Base-by-base conservation (phyloP, 108 stramenopile genomes). In the Epipyxis sp. region DNA sequence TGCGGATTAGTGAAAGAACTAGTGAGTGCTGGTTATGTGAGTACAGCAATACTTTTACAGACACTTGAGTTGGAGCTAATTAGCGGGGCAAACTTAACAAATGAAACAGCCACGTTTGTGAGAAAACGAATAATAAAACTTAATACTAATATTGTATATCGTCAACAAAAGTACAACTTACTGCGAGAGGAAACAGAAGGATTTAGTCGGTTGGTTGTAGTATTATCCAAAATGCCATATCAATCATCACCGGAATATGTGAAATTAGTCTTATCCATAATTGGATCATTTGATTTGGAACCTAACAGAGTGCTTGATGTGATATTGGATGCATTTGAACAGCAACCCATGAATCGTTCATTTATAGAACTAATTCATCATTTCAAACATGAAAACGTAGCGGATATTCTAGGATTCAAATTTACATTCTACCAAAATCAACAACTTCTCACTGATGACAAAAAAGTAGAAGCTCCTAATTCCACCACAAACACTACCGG, bases 181-280 rank as follows among this genome's bases (percentile, higher is more conserved):
- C 77, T 93, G 42, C 90, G 86, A 25, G 97, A 98, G 85, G 95
- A 97, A 82, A 90, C 90, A 45, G 95, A 96, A 82, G 97, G 97
- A 0, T 98, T 86, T 80, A 82, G 93, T 42, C 95, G 95, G 80
- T 71, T 94, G 59, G 30, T 81, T 35, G 77, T 77, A 30, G 80
- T 80, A 10, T 71, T 87, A 1, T 59, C 25, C 3, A 59, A 78
- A 39, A 32, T 82, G 2, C 76, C 58, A 6, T 32, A 54, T 39
- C 41, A 74, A 39, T 13, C 27, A 10, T 29, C 27, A 10, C 30
- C 61, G 6, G 61, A 37, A 44, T n/a, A n/a, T n/a, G 40, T 50
- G 34, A 78, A 32, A 69, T 83, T 29, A 41, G 46, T 88, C 67
- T 80, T 72, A 10, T 78, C 86, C 1, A 81, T 94, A 13, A 92